Evolutionary conservation across 768 basidiomycete species (phyloP), one percentile per base, ranked within the genome.

Genomic region (Trametes sanguinea): DNA sequence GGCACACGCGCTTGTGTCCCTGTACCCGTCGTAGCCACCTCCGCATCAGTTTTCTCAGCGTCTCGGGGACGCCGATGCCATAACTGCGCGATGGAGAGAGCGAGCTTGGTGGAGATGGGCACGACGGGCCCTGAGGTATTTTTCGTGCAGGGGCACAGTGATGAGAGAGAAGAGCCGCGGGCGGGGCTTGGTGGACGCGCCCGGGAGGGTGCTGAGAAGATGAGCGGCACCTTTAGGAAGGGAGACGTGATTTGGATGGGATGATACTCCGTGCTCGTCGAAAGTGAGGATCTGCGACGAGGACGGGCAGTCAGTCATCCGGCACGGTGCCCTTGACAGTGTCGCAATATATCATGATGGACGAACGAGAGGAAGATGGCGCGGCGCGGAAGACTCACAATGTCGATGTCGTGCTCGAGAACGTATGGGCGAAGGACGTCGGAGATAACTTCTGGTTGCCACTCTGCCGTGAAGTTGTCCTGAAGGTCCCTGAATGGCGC

Each of bases 171-270:
- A 92, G 11, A 89, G 75, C 5, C 72, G 73, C 3, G 70, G 65
- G 73, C 74, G 11, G 76, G 76, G 58, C 37, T 71, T 68, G 30
- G 61, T 57, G 17, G 68, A 44, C 11, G 67, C 51, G 39, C 47
- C 54, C 45, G 58, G 47, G 33, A 65, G 43, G 14, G 66, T 45
- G 29, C 58, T 57, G 48, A 78, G 67, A 22, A 89, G 78, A 54
- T 78, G 72, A 43, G 78, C 71, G 40, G 81, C 83, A 42, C 87
- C 90, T 22, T 75, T 71, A 7, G 82, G 83, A 16, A 95, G 78
- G 1, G 93, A 86, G 64, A 77, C 80, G 74, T 97, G 95, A 71
- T 97, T 97, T 2, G 91, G 91, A 69, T 96, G 95, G 3, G 77
- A 78, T n/a, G 94, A 92, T 13, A 96, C 77, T 2, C 94, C 95